Evolutionary conservation across 2,329 filamentous ascomycete genomes (phyloP).

Genomic region (Pseudomassariella vexata): DNA sequence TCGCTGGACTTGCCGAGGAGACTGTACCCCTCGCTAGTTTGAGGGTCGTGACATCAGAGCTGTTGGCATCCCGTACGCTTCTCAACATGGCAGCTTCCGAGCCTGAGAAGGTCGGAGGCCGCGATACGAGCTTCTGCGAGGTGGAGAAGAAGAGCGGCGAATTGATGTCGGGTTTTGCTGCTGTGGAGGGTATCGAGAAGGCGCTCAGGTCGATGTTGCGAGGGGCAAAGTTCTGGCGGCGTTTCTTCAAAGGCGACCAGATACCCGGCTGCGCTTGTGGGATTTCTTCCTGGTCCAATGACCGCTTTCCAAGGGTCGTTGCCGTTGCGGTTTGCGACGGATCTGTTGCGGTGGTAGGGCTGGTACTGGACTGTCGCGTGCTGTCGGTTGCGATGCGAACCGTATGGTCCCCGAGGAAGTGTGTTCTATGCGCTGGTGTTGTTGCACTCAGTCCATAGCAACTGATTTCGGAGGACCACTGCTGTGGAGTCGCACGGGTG

Average conservation of each 20-base stretch:
- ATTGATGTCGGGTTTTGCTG: constrained; percentile 29
- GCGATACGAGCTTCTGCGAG: constrained; percentile 27
- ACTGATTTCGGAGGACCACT: constrained; percentile 19
- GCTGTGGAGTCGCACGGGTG: too few relatives aligned
- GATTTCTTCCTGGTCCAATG: constrained; percentile 7
- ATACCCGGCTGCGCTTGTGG: too few relatives aligned
- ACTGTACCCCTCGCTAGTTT: constrained; percentile 50
- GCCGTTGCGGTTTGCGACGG: too few relatives aligned
- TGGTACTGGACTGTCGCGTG: neutral
- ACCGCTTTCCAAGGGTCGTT: constrained; percentile 8
- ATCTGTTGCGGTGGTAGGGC: constrained; percentile 3
- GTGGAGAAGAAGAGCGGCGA: constrained; percentile 50
- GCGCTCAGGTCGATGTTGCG: constrained; percentile 36
- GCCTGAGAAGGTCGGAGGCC: constrained; percentile 31
- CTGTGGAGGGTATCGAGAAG: constrained; percentile 18
- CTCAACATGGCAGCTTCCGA: constrained; percentile 43
- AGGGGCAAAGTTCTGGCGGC: constrained; percentile 39
- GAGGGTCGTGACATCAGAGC: constrained; percentile 47
- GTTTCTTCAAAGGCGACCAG: constrained; percentile 35
- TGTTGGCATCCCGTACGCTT: constrained; percentile 37
- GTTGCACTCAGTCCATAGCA: constrained; percentile 24
- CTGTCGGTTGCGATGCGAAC: neutral
- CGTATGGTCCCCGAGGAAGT: constrained; percentile 12
- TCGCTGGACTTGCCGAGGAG: constrained; percentile 38
- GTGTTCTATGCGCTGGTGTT: constrained; percentile 11